A percentile compares a stretch with the other conserved stretches of the same genome.
These are phyloP conservation scores for Saccharum hybrid DNA, from an alignment of 202 grass and related monocot species.

Conservation along the genomic window DNA sequence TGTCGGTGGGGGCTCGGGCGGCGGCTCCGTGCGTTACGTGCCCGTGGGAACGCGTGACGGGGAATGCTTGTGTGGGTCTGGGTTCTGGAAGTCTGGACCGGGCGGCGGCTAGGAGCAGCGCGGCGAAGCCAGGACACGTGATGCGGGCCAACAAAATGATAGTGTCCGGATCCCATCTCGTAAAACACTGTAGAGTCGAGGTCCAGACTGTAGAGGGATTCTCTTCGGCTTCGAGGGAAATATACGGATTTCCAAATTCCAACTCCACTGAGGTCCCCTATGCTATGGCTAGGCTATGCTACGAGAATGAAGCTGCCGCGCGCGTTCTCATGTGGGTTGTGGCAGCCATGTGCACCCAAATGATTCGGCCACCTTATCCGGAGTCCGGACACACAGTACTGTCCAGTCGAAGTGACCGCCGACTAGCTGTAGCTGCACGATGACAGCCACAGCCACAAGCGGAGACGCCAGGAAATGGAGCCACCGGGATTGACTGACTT, in stretches of 20 bases:
- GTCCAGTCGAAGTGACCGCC: background rate
- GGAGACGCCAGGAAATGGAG: background rate
- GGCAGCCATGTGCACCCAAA: background rate
- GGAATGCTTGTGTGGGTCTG: conserved; percentile 1
- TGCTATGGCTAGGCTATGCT: background rate
- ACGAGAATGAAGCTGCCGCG: background rate
- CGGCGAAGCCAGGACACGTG: background rate
- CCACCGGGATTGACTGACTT: background rate
- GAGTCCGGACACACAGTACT: background rate
- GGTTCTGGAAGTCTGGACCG: background rate
- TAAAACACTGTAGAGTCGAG: background rate
- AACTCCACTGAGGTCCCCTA: background rate
- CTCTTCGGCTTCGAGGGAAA: too few species aligned
- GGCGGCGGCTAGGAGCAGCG: background rate
- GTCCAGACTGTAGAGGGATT: background rate
- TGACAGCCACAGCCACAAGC: background rate
- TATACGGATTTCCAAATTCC: background rate
- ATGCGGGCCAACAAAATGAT: background rate
- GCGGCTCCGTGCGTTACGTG: background rate
- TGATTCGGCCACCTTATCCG: background rate
- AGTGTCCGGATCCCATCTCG: too few species aligned
- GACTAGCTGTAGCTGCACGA: background rate
- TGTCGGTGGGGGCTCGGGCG: conserved; percentile 2
- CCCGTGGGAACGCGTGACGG: conserved; percentile 9
- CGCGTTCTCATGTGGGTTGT: background rate